Evolutionary conservation across 306 rosid species (phyloP).

Genomic region (Calophaca sinica): DNA sequence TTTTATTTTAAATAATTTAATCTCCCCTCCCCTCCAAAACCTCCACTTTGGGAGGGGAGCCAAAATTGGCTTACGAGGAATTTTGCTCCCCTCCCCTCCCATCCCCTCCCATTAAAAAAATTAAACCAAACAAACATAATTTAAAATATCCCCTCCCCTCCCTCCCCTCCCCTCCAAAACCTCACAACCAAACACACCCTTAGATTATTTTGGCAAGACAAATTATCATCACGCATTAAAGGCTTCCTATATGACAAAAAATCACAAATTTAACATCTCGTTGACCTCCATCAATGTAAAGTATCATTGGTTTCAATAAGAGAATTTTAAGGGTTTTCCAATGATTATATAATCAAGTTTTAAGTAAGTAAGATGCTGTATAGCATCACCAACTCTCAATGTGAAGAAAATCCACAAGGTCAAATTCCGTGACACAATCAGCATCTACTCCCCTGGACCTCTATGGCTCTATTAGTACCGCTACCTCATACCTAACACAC

Average conservation of each 20-base stretch:
- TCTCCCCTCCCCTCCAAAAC: no score
- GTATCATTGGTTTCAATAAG: slow-evolving; percentile 9
- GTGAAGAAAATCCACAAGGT: slow-evolving; percentile 57
- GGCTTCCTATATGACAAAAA: slow-evolving; percentile 6
- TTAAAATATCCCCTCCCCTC: no score
- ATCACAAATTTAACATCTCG: slow-evolving; percentile 9
- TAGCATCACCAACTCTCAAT: slow-evolving; percentile 59
- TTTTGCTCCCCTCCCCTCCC: no score
- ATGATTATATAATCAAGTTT: slow-evolving; percentile 43
- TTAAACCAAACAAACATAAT: no score
- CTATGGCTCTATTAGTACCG: background rate
- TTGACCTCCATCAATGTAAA: slow-evolving; percentile 41
- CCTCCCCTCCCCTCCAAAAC: no score
- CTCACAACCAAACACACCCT: no score
- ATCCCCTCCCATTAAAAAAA: no score
- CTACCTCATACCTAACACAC: slow-evolving; percentile 63
- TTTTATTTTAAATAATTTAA: no score
- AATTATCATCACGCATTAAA: background rate
- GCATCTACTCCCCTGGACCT: slow-evolving; percentile 46
- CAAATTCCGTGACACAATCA: slow-evolving; percentile 79
- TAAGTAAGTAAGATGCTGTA: slow-evolving; percentile 37
- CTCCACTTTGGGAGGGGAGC: no score
- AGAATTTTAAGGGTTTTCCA: slow-evolving; percentile 22
- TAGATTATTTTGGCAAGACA: slow-evolving; percentile 8
- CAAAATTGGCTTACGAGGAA: no score